A percentile compares a stretch with the other conserved stretches of the same genome.
These are phyloP conservation scores for Paradendryphiella salina DNA, from an alignment of 2,329 filamentous ascomycete species.

Conservation along the genomic window DNA sequence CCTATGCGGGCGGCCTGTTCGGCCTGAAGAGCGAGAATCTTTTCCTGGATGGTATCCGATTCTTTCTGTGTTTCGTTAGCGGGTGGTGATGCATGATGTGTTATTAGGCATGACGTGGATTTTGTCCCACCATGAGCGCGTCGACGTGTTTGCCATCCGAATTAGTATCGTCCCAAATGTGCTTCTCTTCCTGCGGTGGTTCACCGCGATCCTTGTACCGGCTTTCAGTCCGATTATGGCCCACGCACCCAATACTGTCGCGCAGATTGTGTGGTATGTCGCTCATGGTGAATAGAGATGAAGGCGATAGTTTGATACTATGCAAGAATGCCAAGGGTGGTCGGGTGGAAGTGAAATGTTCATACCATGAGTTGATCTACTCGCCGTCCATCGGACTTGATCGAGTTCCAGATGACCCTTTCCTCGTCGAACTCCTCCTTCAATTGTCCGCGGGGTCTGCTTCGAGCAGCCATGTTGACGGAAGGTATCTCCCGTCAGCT, in stretches of 20 bases:
- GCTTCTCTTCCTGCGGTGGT: too few species aligned
- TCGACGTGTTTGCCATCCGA: not conserved
- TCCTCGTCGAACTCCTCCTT: conserved; percentile 58
- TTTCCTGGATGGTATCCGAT: conserved; percentile 39
- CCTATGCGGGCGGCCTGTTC: conserved; percentile 37
- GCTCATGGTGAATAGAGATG: conserved; percentile 3
- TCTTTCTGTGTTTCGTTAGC: conserved; percentile 30
- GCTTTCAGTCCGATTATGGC: not conserved
- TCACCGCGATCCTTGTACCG: too few species aligned
- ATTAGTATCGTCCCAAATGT: not conserved
- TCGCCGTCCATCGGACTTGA: conserved; percentile 51
- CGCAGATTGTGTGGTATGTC: conserved; percentile 2
- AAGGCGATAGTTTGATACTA: not conserved
- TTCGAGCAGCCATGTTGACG: conserved; percentile 52
- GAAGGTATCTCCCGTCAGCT: conserved; percentile 12
- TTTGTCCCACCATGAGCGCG: not conserved
- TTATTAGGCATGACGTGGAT: not conserved
- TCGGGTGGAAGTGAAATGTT: conserved; percentile 3
- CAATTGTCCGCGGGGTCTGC: conserved; percentile 49
- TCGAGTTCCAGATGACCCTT: conserved; percentile 54
- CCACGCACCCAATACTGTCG: not conserved
- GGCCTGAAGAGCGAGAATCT: conserved; percentile 35
- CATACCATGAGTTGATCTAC: conserved; percentile 55
- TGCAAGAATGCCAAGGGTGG: not conserved
- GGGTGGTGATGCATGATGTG: not conserved